Evolutionary conservation across 768 basidiomycete species (phyloP).

Genomic region (Trametes coccinea): DNA sequence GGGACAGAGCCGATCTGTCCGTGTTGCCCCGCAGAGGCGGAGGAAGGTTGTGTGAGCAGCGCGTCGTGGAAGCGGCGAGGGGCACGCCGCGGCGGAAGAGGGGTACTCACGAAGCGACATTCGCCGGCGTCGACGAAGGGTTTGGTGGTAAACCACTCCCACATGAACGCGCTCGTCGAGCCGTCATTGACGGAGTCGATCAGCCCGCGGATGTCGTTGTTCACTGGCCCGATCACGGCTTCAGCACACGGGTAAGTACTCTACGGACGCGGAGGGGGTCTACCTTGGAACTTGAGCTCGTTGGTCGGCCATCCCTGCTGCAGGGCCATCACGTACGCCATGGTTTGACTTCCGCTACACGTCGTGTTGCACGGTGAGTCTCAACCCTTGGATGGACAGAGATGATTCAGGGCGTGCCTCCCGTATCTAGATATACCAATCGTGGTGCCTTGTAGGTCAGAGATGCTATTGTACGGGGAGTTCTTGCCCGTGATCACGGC

Average conservation of each 20-base stretch:
- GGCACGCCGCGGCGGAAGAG: no score
- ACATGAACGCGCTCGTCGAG: slow-evolving; percentile 89
- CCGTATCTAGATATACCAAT: slow-evolving; percentile 89
- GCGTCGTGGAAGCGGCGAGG: no score
- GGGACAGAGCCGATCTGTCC: slow-evolving; percentile 77
- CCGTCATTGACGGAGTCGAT: slow-evolving; percentile 87
- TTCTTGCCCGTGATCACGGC: slow-evolving; percentile 89
- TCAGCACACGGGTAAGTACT: background rate
- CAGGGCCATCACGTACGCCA: slow-evolving; percentile 93
- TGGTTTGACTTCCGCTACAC: slow-evolving; percentile 78
- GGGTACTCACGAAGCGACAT: slow-evolving; percentile 72
- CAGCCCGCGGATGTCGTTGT: slow-evolving; percentile 78
- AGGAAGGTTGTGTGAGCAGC: background rate
- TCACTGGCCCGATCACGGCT: slow-evolving; percentile 46
- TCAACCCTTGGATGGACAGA: no score
- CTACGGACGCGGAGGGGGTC: slow-evolving; percentile 11
- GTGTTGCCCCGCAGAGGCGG: background rate
- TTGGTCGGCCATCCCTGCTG: slow-evolving; percentile 79
- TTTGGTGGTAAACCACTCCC: slow-evolving; percentile 92
- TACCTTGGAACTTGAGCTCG: slow-evolving; percentile 71
- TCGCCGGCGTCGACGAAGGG: slow-evolving; percentile 79
- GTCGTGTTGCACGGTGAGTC: no score
- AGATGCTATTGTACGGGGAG: slow-evolving; percentile 65
- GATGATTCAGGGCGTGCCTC: slow-evolving; percentile 52
- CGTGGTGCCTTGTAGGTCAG: slow-evolving; percentile 76